These are phyloP conservation scores for Graphilbum fragrans DNA, from an alignment of 2,329 filamentous ascomycete species.

Conservation along the genomic window DNA sequence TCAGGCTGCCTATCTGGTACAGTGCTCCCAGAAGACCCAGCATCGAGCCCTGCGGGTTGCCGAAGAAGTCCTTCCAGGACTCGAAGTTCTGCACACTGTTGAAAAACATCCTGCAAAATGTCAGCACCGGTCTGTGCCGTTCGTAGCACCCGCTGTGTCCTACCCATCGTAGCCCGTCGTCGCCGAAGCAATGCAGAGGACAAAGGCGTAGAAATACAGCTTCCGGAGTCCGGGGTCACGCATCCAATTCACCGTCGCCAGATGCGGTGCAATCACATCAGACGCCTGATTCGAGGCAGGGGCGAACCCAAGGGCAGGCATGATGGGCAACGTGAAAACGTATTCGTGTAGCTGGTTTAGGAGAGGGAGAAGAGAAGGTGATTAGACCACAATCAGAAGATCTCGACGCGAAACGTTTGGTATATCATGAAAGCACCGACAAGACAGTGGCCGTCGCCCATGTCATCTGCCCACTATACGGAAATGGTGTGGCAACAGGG, in stretches of 20 bases:
- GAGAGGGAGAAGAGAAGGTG: too few species aligned
- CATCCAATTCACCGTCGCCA: slow-evolving; percentile 24
- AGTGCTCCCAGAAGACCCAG: slow-evolving; percentile 43
- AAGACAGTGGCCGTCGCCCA: too few species aligned
- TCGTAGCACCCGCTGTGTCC: slow-evolving; percentile 5
- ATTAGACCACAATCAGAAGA: too few species aligned
- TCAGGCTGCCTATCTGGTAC: slow-evolving; percentile 47
- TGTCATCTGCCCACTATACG: too few species aligned
- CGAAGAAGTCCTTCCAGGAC: slow-evolving; percentile 34
- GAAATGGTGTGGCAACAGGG: too few species aligned
- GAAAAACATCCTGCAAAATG: slow-evolving; percentile 29
- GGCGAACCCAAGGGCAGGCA: too few species aligned
- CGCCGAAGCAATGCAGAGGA: slow-evolving; percentile 45
- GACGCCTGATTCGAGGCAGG: too few species aligned
- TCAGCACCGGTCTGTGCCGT: slow-evolving; percentile 18
- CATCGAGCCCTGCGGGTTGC: slow-evolving; percentile 27
- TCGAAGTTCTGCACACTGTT: slow-evolving; percentile 30
- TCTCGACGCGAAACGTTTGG: too few species aligned
- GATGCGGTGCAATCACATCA: slow-evolving; percentile 15
- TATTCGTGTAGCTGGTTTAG: too few species aligned
- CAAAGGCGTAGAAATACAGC: slow-evolving; percentile 23
- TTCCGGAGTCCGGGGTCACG: slow-evolving; percentile 26
- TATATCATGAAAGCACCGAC: too few species aligned
- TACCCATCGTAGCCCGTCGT: slow-evolving; percentile 49
- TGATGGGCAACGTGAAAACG: too few species aligned